A percentile compares a stretch with the other conserved stretches of the same genome.
Evolutionary conservation across 2,329 filamentous ascomycete genomes (phyloP).

Genomic region (Fusarium kyushuense): DNA sequence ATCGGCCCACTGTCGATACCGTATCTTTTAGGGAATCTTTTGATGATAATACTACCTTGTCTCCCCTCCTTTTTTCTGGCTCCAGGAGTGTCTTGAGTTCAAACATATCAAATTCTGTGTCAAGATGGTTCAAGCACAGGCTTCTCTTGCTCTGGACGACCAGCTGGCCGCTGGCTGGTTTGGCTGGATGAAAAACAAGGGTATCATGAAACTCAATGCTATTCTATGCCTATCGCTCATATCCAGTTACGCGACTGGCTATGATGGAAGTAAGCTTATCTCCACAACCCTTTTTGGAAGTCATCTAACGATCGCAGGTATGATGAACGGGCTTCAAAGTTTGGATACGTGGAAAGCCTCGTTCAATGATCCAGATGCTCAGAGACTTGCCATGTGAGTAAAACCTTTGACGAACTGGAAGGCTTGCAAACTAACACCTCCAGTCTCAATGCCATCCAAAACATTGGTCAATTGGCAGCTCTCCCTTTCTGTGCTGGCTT

Average conservation of each 20-base stretch:
- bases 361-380: conserved; percentile 16
- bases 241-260: conserved; percentile 20
- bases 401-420: background rate
- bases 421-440: accelerated
- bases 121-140: conserved; percentile 26
- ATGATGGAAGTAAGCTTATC: conserved; percentile 19
- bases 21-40: background rate
- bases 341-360: conserved; percentile 18
- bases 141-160: conserved; percentile 21
- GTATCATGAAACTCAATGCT: conserved; percentile 22
- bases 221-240: conserved; percentile 25
- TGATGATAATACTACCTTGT: conserved; percentile 23
- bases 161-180: conserved; percentile 26
- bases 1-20: conserved; percentile 24
- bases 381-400: conserved; percentile 20
- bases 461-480: conserved; percentile 20
- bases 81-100: background rate
- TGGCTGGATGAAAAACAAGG: conserved; percentile 19
- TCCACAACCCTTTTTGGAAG: accelerated
- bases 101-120: background rate
- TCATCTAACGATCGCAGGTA: background rate
- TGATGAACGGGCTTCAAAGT: conserved; percentile 25
- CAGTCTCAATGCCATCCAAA: conserved; percentile 22
- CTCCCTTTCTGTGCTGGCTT: conserved; percentile 20
- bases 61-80: conserved; percentile 9